Percentiles rank a stretch among this genome's conserved stretches.
Conservation (phyloP, 2,329 filamentous ascomycete species). For the Calonectria pteridis region DNA sequence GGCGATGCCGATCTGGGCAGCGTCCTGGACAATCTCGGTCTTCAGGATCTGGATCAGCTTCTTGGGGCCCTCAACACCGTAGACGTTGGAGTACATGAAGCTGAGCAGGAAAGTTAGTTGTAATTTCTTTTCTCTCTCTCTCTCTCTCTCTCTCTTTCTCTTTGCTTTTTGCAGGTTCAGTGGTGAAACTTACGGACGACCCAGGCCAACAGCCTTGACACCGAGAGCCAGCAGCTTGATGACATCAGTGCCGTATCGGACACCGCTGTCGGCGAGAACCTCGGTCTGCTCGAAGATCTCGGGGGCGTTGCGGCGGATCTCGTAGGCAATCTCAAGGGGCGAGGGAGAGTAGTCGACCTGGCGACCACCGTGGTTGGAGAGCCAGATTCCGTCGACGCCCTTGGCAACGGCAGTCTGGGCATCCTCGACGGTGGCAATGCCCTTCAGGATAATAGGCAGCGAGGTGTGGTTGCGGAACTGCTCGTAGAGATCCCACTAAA, state of each 20-base stretch:
- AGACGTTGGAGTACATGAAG: conserved; percentile 65
- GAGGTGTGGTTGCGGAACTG: conserved; percentile 48
- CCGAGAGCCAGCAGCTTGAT: conserved; percentile 56
- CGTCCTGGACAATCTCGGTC: conserved; percentile 56
- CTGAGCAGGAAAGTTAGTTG: conserved; percentile 10
- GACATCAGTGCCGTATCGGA: conserved; percentile 54
- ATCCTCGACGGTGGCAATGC: conserved; percentile 54
- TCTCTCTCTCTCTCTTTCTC: background rate
- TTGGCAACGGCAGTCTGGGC: conserved; percentile 49
- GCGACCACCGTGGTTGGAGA: conserved; percentile 58
- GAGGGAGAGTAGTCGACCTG: conserved; percentile 52
- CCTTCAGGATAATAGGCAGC: conserved; percentile 54
- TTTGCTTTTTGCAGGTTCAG: background rate
- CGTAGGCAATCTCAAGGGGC: conserved; percentile 42
- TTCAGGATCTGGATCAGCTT: conserved; percentile 62
- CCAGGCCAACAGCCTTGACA: conserved; percentile 57
- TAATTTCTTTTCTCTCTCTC: background rate
- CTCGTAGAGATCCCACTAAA: conserved; percentile 43
- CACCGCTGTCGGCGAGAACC: conserved; percentile 54
- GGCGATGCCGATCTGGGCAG: conserved; percentile 49
- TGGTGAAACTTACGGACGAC: conserved; percentile 47
- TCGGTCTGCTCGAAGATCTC: conserved; percentile 52
- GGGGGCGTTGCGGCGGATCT: conserved; percentile 53
- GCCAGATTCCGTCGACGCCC: conserved; percentile 52
- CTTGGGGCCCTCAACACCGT: conserved; percentile 60